Percentiles rank a stretch among this genome's conserved stretches.
phyloP scores from a whole-genome alignment of 306 rosid species.

The Gillenia trifoliata region DNA sequence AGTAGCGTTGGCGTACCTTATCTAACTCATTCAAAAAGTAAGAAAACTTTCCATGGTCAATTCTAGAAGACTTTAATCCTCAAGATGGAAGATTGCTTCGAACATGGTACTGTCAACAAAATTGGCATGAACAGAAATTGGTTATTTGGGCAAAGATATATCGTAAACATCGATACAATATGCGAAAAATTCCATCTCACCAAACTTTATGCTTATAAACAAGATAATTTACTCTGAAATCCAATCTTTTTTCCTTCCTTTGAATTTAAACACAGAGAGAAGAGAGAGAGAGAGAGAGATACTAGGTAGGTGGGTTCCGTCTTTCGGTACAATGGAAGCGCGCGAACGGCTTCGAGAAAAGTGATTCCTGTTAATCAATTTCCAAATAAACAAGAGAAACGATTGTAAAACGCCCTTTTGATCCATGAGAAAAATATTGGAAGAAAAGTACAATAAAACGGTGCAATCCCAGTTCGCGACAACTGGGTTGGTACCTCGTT shows the following conservation, averaged over 20 bases:
- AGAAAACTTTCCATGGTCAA: constrained; percentile 41
- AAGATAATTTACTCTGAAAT: neutral
- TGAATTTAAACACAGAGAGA: constrained; percentile 31
- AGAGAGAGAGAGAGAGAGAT: constrained; percentile 14
- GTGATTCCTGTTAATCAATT: constrained; percentile 46
- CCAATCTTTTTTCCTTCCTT: neutral
- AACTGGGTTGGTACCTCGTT: neutral
- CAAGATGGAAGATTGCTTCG: constrained; percentile 39
- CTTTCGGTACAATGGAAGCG: constrained; percentile 53
- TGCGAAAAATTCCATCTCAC: neutral
- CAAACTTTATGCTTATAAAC: neutral
- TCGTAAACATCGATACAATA: neutral
- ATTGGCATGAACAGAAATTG: neutral
- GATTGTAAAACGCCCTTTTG: too few species aligned
- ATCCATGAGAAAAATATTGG: too few species aligned
- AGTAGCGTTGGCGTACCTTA: constrained; percentile 35
- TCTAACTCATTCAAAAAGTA: constrained; percentile 64
- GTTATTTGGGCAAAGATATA: neutral
- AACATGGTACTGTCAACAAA: constrained; percentile 33
- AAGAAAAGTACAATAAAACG: neutral
- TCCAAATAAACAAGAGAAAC: neutral
- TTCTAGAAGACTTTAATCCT: constrained; percentile 42
- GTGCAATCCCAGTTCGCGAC: neutral
- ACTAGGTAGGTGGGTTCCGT: constrained; percentile 53
- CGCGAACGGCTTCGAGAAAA: constrained; percentile 74